Evolutionary conservation across 148 eudicot species (phyloP), one percentile per base, ranked within the genome.

Genomic region (Fallopia convolvulus): DNA sequence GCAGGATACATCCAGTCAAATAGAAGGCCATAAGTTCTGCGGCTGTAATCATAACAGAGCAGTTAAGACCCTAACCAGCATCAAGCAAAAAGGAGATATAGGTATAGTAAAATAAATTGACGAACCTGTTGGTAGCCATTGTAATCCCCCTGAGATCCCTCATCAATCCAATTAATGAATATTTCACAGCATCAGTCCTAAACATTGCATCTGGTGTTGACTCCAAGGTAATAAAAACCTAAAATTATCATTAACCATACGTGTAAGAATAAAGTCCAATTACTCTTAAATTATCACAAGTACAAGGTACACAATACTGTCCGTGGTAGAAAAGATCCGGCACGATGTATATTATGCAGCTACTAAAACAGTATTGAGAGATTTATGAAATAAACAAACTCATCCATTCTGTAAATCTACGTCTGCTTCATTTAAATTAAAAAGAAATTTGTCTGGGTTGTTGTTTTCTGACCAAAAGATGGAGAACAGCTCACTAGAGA

Each of bases 1-100:
- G 92, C 82, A 70, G 99, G 97, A 89, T 95, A 92, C 81, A 95
- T 49, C 99, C 99, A 95, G 85, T 95, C 97, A 85, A 95, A 95
- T 78, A 95, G 84, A 77, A 92, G 89, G 72, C 94, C 97, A 80
- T 91, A 95, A 75, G 88, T 91, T 83, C 97, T 88, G 71, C 99
- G 97, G 75, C 99, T 95, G 86, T 66, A 83, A 68, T 48, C 68
- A 52, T 39, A 75, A 58, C 73, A 81, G 78, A 82, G 58, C 18
- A 56, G 41, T 50, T 55, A 23, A 33, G 50, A 41, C 40, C 21
- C 50, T 47, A 9, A 15, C 56, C 44, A 50, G 76, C 48, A 71
- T 23, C 30, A 21, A 71, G 17, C 26, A 63, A 52, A 80, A 70
- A 48, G 18, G 39, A 41, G 48, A 33, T 15, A 0, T 21, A 10